Base-by-base conservation (phyloP, 2,329 filamentous ascomycete genomes). In the Nemania abortiva region DNA sequence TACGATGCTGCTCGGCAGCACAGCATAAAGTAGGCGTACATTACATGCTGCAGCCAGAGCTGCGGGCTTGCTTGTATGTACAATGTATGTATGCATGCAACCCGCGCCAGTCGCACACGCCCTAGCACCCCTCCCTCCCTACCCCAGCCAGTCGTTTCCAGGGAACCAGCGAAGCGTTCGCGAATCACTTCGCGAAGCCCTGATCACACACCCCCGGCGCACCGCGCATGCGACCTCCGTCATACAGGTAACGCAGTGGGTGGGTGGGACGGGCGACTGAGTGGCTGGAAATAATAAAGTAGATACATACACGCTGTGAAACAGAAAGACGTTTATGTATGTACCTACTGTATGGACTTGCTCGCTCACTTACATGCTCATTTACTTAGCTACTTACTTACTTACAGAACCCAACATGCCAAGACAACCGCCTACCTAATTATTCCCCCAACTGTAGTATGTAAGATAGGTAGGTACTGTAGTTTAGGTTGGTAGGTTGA, bases 141-240 rank as follows among this genome's bases (percentile, higher is more conserved):
- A 45, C 39, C 24, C 20, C 55, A 45, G 49, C 50, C 56, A 68
- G 49, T 65, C 2, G 61, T 5, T 7, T 54, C 54, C 55, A 65
- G 29, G 60, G 50, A 63, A 61, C 68, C 64, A 60, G 55, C 50
- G n/a, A 55, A 64, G 22, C 22, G 56, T 65, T 70, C 57, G 61
- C 68, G 68, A 70, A 70, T 70, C 68, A 70, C 18, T 54, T 68
- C 47, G 22, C 68, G 49, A 45, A 9, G 61, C 45, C 61, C 53
- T 68, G 68, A 70, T 70, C 68, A 70, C 65, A 68, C 68, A 45
- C 68, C 52, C 65, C 65, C 50, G 11, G 53, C 64, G 34, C 52
- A 47, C 39, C 34, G 53, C 37, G 37, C 68, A 70, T 65, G 65
- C 61, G 52, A 27, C 61, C 60, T 58, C 57, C 65, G 57, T 65